These are phyloP conservation scores for Suaeda aralocaspica DNA, from an alignment of 148 eudicot species.

Conservation along the genomic window DNA sequence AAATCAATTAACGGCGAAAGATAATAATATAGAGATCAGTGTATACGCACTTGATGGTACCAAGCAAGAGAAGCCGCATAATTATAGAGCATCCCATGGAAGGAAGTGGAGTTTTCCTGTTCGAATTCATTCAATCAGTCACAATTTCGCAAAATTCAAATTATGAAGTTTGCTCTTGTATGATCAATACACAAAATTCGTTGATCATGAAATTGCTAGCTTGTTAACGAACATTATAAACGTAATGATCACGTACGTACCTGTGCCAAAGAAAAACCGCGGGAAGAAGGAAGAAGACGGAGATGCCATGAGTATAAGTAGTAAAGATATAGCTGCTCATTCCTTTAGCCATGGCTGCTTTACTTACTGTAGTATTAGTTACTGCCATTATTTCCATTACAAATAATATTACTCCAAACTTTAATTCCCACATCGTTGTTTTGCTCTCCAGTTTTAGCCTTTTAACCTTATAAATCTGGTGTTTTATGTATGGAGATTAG, in stretches of 20 bases:
- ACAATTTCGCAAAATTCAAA: too few species aligned
- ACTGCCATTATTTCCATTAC: slow-evolving; percentile 34
- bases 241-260: not conserved
- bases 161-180: not conserved
- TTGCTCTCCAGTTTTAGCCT: too few species aligned
- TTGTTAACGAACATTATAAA: too few species aligned
- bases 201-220: too few species aligned
- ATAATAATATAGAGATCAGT: too few species aligned
- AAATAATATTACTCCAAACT: slow-evolving; percentile 17
- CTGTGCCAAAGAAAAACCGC: slow-evolving; percentile 22
- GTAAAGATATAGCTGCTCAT: slow-evolving; percentile 36
- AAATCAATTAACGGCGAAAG: too few species aligned
- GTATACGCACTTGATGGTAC: slow-evolving; percentile 15
- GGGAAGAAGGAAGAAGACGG: slow-evolving; percentile 23
- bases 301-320: slow-evolving; percentile 33
- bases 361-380: slow-evolving; percentile 25
- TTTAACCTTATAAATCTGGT: too few species aligned
- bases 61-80: slow-evolving; percentile 23
- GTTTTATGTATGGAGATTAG: too few species aligned
- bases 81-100: slow-evolving; percentile 10
- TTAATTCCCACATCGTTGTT: slow-evolving; percentile 22
- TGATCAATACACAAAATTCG: too few species aligned
- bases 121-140: not conserved
- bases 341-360: slow-evolving; percentile 45
- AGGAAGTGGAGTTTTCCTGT: slow-evolving; percentile 25